Base-by-base conservation (phyloP, 768 basidiomycete genomes). In the Auricularia auricula-judae region DNA sequence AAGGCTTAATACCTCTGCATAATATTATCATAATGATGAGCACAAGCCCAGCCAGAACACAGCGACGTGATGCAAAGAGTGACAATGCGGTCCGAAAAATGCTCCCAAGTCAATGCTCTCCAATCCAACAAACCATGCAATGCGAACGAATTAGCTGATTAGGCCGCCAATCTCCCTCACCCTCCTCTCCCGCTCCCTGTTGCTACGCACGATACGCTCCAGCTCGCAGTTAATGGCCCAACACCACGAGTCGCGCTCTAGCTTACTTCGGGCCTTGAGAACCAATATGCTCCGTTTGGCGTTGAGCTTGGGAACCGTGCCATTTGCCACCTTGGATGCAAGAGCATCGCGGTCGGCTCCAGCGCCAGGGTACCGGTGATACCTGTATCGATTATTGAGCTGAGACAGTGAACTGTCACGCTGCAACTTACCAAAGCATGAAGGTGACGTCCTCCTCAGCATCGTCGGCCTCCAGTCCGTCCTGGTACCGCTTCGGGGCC, bases 191-290 rank as follows among this genome's bases (percentile, higher is more conserved):
- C 91, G 78, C 21, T 81, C 82, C 66, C 71, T 76, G 69, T 86
- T 84, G 8, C 75, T 75, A 70, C 91, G 79, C 44, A 84, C 84
- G 14, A 89, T 75, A 72, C 85, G 86, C 75, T 98, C 93, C 66
- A 97, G 93, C 76, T 96, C 93, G 56, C 83, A 83, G 66, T 91
- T 93, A 68, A 98, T 75, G 0, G 91, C 92, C 89, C 91, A 97
- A 69, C 93, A 93, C 95, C 95, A 98, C 35, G 87, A 81, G 73
- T 98, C 94, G 35, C 95, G 79, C 74, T 98, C 96, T 43, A 98
- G 78, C 75, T 86, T 86, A 71, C 85, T 93, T 71, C 93, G 80
- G 62, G 88, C 86, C 66, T 85, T 82, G 68, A 89, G 87, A 1
- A 93, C 80, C 16, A 82, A 69, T 64, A 86, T 68, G 72, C 87